Evolutionary conservation across 2,329 filamentous ascomycete genomes (phyloP).

Genomic region (Trichoderma harzianum): DNA sequence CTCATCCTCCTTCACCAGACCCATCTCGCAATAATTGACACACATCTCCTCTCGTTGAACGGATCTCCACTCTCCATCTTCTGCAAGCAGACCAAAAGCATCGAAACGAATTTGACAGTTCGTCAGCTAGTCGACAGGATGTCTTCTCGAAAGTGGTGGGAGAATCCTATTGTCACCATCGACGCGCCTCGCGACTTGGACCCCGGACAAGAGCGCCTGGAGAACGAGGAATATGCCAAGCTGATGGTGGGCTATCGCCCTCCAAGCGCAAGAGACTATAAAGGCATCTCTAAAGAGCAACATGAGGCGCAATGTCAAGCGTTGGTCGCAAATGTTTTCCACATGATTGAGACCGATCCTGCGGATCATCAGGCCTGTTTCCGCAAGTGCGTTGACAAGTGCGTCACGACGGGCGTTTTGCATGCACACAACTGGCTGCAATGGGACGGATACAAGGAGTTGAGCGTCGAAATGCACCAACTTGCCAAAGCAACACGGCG

Average conservation of each 20-base stretch:
- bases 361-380: not conserved
- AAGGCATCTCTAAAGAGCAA: not conserved
- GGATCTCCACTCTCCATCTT: not conserved
- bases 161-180: not conserved
- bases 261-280: not conserved
- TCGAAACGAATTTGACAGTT: not conserved
- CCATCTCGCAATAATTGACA: not conserved
- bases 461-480: not conserved
- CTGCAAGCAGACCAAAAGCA: not conserved
- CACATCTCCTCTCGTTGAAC: not conserved
- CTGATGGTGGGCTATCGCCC: too few species aligned
- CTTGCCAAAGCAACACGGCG: not conserved
- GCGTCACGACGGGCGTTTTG: not conserved
- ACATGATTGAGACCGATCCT: not conserved
- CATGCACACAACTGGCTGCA: not conserved
- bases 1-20: not conserved
- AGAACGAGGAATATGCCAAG: not conserved
- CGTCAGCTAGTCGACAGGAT: too few species aligned
- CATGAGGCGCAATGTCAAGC: not conserved
- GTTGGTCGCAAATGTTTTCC: not conserved
- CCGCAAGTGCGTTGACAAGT: not conserved
- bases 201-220: not conserved
- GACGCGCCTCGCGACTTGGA: not conserved
- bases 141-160: not conserved
- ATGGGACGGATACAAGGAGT: not conserved